A percentile compares a stretch with the other conserved stretches of the same genome.
These are phyloP conservation scores for Microbotryum lychnidis-dioicae DNA, from an alignment of 1,284 basidiomycete species.

Conservation along the genomic window DNA sequence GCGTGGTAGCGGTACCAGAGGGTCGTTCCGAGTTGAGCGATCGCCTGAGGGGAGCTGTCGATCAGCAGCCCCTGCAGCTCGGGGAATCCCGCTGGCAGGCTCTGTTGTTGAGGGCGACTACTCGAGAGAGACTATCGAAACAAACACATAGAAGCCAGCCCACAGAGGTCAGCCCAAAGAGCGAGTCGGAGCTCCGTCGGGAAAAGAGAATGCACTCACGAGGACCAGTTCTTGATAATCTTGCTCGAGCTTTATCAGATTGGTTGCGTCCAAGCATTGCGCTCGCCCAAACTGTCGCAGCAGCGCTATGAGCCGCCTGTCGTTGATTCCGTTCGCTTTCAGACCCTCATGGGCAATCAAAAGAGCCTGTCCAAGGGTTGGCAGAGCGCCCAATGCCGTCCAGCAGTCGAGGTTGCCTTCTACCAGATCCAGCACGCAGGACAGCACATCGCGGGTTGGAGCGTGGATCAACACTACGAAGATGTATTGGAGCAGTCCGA, in stretches of 20 bases:
- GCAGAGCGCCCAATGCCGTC: conserved; percentile 13
- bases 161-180: not conserved
- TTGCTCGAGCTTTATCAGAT: conserved; percentile 1
- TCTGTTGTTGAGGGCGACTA: not conserved
- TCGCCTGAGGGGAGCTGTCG: conserved; percentile 13
- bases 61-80: conserved; percentile 23
- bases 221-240: conserved; percentile 1
- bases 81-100: conserved; percentile 7
- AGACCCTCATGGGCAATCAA: not conserved
- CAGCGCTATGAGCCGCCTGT: conserved; percentile 6
- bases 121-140: conserved; percentile 1
- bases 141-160: too few species aligned
- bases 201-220: not conserved
- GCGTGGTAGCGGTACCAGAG: conserved; percentile 69
- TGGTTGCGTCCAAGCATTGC: conserved; percentile 1
- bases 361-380: conserved; percentile 9
- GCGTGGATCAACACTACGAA: conserved; percentile 6
- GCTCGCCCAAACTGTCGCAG: conserved; percentile 5
- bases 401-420: conserved; percentile 13
- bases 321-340: not conserved
- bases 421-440: conserved; percentile 16
- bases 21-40: conserved; percentile 37
- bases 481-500: conserved; percentile 17
- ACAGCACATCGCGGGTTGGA: not conserved
- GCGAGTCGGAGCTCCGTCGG: not conserved